These are phyloP conservation scores for Candida sp. DNA, from an alignment of 1,139 yeast genomes.

Conservation along the genomic window DNA sequence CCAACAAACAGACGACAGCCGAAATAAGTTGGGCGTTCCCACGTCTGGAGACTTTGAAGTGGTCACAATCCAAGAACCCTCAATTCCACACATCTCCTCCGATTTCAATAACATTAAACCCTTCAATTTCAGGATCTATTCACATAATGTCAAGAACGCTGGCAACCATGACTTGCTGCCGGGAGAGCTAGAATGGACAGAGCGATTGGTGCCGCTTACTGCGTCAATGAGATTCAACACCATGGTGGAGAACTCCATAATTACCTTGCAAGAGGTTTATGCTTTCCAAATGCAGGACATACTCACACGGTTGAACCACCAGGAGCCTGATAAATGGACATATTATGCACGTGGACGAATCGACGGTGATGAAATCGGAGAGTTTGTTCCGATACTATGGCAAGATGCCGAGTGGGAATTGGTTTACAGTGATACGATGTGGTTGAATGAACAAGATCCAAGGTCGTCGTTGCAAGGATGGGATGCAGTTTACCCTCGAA, in stretches of 20 bases:
- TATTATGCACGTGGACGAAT: conserved; percentile 39
- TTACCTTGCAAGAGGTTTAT: conserved; percentile 41
- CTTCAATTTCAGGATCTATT: conserved; percentile 35
- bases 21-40: conserved; percentile 9
- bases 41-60: conserved; percentile 8
- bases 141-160: conserved; percentile 44
- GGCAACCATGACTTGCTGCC: conserved; percentile 27
- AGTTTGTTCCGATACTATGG: conserved; percentile 38
- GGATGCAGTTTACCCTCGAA: conserved; percentile 58
- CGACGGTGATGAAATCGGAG: conserved; percentile 36
- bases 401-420: conserved; percentile 35
- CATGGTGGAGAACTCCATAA: conserved; percentile 24
- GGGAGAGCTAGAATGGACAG: conserved; percentile 37
- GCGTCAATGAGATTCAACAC: conserved; percentile 34
- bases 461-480: conserved; percentile 45
- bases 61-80: conserved; percentile 21
- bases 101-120: conserved; percentile 20
- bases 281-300: conserved; percentile 37
- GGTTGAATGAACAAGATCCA: conserved; percentile 36
- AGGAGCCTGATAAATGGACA: conserved; percentile 28
- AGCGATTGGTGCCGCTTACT: conserved; percentile 26
- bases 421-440: conserved; percentile 33
- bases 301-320: conserved; percentile 30
- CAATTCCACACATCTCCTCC: conserved; percentile 19
- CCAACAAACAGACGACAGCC: not conserved